Evolutionary conservation across 768 basidiomycete genomes (phyloP), one percentile per base, ranked within the genome.

Genomic region (Kwoniella bestiolae): DNA sequence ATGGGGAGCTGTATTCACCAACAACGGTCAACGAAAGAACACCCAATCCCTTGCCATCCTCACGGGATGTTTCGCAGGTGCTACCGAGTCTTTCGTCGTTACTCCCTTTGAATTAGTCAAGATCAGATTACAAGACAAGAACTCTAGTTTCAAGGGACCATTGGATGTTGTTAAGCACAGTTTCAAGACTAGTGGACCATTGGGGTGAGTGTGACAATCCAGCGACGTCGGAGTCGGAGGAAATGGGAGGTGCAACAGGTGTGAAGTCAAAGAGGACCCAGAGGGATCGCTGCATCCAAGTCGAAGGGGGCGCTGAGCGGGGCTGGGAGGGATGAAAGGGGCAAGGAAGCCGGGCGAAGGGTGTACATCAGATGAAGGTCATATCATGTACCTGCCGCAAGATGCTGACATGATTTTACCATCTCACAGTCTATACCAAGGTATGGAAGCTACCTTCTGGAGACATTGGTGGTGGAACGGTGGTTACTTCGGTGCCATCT

Each of bases 401-500:
- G 12, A 14, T 59, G 61, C 65, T 70, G 61, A 66, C 46, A 41
- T 41, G 11, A 47, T 44, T 35, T 47, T 3, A 8, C 8, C 16
- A 52, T 31, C 29, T 51, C 41, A 29, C 32, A 71, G 72, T 21
- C 82, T 97, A 26, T 97, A 97, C 77, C 87, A 87, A 25, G 94
- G 96, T 35, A 94, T 98, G 90, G 96, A 98, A 79, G 87, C 92
- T 12, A 98, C 95, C 2, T 95, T 97, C 83, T 97, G 95, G 95
- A 87, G 94, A 65, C 74, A 75, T 63, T 66, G 56, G 38, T 61
- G 60, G 60, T 75, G 74, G 76, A 75, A 97, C 75, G 95, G 92
- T 34, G 95, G 95, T 9, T 98, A 94, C 84, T 99, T 99, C 70
- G 83, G 84, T 21, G 81, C 88, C 61, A 98, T 99, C 76, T 90